phyloP scores from a whole-genome alignment of 805 yeast genomes.

The Clavispora fructus region DNA sequence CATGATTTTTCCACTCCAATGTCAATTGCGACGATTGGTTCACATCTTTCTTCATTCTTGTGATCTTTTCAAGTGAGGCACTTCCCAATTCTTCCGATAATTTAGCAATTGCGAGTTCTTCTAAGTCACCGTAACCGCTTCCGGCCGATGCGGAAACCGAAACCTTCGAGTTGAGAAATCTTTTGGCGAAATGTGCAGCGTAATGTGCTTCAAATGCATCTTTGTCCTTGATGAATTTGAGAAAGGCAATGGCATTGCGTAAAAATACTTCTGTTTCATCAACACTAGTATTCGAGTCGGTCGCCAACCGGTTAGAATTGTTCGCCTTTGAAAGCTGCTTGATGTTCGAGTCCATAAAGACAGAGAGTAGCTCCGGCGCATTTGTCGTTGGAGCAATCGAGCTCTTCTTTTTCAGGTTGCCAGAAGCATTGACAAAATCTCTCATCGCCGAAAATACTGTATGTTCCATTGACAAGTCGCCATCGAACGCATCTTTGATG shows the following conservation, averaged over 20 bases:
- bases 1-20: constrained; percentile 30
- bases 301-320: constrained; percentile 9
- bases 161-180: constrained; percentile 46
- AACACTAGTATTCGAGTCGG: constrained; percentile 7
- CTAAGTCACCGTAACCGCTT: constrained; percentile 43
- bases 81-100: constrained; percentile 63
- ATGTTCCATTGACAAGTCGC: constrained; percentile 46
- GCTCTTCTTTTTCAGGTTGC: constrained; percentile 40
- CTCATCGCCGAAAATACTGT: constrained; percentile 58
- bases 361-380: constrained; percentile 36
- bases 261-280: constrained; percentile 37
- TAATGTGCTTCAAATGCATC: constrained; percentile 82
- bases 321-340: constrained; percentile 28
- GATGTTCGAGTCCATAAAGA: constrained; percentile 37
- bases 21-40: constrained; percentile 40
- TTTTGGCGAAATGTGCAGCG: constrained; percentile 79
- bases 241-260: constrained; percentile 52
- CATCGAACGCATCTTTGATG: constrained; percentile 43
- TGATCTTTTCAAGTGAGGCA: constrained; percentile 70
- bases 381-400: constrained; percentile 25
- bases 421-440: constrained; percentile 51
- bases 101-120: constrained; percentile 60
- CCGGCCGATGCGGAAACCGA: constrained; percentile 4
- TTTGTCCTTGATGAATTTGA: constrained; percentile 70
- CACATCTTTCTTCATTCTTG: constrained; percentile 84